A percentile compares a stretch with the other conserved stretches of the same genome.
Conservation (phyloP, 164 flowering plant species). For the Kingdonia uniflora region DNA sequence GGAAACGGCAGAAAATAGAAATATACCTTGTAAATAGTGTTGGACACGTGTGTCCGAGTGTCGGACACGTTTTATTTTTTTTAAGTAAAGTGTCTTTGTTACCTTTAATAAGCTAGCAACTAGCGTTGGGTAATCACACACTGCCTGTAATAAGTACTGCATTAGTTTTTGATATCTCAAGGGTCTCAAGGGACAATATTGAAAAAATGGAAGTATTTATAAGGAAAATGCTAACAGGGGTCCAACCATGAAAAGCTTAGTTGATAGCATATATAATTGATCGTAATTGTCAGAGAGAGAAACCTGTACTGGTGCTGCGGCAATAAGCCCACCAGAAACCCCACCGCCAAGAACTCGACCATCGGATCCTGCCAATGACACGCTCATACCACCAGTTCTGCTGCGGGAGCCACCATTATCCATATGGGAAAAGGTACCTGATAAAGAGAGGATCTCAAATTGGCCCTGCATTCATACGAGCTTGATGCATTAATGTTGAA, state of each 20-base stretch:
- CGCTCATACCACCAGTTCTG: conserved; percentile 37
- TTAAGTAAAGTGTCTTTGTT: too few relatives aligned
- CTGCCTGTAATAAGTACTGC: too few relatives aligned
- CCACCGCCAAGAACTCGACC: conserved; percentile 43
- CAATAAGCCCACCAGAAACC: conserved; percentile 35
- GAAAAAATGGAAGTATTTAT: not conserved
- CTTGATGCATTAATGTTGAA: too few relatives aligned
- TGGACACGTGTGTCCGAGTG: too few relatives aligned
- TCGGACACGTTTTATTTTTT: too few relatives aligned
- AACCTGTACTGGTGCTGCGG: conserved; percentile 43
- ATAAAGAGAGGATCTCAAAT: conserved; percentile 36
- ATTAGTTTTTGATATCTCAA: not conserved
- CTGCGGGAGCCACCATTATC: conserved; percentile 33
- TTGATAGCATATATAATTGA: too few relatives aligned
- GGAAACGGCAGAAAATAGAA: too few relatives aligned
- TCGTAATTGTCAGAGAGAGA: not conserved
- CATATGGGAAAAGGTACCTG: conserved; percentile 34
- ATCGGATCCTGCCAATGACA: conserved; percentile 41
- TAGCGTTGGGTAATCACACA: too few relatives aligned
- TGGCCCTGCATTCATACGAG: conserved; percentile 22
- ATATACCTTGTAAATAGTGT: too few relatives aligned
- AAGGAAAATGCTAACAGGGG: not conserved
- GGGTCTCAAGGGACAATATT: not conserved
- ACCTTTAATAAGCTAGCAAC: too few relatives aligned
- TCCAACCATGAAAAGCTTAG: too few relatives aligned